Percentiles rank a stretch among this genome's conserved stretches.
These are phyloP conservation scores for Termitomyces sp. DNA, from an alignment of 768 basidiomycete genomes.

Conservation along the genomic window DNA sequence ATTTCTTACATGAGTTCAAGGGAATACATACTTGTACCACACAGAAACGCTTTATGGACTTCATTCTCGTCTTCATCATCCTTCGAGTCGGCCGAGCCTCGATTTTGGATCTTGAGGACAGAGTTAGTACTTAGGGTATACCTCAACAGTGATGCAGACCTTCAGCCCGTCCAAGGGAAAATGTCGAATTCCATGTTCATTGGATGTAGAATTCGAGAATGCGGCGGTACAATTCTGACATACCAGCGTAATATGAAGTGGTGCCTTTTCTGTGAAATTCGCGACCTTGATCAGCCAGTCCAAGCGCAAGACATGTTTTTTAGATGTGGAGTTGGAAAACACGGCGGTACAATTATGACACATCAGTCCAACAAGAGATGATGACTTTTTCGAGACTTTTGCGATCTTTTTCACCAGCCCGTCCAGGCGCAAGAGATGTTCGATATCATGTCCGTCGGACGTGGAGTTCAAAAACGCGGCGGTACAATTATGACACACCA, in stretches of 20 bases:
- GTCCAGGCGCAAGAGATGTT: too few relatives aligned
- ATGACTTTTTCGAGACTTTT: too few relatives aligned
- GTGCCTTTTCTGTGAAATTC: too few relatives aligned
- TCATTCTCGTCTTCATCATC: not conserved
- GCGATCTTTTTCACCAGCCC: too few relatives aligned
- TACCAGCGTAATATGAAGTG: too few relatives aligned
- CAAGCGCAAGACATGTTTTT: conserved; percentile 3
- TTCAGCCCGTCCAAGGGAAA: not conserved
- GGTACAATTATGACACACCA: too few relatives aligned
- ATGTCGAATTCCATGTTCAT: not conserved
- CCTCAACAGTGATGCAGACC: not conserved
- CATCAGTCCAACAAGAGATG: too few relatives aligned
- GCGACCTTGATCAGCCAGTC: too few relatives aligned
- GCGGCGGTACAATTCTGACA: not conserved
- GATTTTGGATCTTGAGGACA: not conserved
- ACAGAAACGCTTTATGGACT: too few relatives aligned
- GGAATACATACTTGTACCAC: conserved; percentile 24
- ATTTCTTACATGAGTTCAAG: conserved; percentile 39
- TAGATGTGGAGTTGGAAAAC: conserved; percentile 16
- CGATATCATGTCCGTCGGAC: too few relatives aligned
- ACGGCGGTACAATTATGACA: too few relatives aligned
- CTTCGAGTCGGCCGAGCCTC: not conserved
- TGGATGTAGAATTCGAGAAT: not conserved
- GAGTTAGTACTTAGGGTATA: not conserved
- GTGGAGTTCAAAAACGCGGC: too few relatives aligned